Percentiles rank a stretch among this genome's conserved stretches.
These are phyloP conservation scores for Trametes punicea DNA, from an alignment of 768 basidiomycete genomes.

Conservation along the genomic window DNA sequence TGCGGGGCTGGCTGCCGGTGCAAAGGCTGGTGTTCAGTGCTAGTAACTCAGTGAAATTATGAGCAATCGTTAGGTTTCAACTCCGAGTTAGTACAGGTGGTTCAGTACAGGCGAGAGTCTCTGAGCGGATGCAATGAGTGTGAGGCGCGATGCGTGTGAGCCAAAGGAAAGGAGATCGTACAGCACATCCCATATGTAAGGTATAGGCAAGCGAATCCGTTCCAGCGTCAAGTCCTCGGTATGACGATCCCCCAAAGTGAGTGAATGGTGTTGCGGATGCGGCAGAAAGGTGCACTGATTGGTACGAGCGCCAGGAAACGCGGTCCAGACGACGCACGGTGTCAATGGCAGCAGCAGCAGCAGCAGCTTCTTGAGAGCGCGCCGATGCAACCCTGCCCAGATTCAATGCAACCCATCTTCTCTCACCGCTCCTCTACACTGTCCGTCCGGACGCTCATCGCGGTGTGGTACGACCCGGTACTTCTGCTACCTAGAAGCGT, in stretches of 20 bases:
- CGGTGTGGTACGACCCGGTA: constrained; percentile 13
- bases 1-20: neutral
- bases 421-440: neutral
- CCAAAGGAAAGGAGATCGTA: neutral
- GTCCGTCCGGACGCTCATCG: neutral
- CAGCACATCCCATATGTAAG: constrained; percentile 9
- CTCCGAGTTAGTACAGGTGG: neutral
- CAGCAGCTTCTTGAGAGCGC: neutral
- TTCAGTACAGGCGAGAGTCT: neutral
- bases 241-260: constrained; percentile 11
- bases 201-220: constrained; percentile 12
- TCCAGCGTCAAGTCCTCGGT: constrained; percentile 4
- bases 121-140: neutral
- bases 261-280: neutral
- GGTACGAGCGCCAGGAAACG: neutral
- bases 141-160: neutral
- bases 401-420: neutral
- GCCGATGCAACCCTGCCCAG: neutral
- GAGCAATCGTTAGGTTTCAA: neutral
- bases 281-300: constrained; percentile 4
- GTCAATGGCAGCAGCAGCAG: neutral
- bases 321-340: neutral
- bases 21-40: neutral
- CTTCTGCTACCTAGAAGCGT: constrained; percentile 4
- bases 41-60: neutral